These are phyloP conservation scores for Penicillium sp. DNA, from an alignment of 2,329 filamentous ascomycete species.

Conservation along the genomic window DNA sequence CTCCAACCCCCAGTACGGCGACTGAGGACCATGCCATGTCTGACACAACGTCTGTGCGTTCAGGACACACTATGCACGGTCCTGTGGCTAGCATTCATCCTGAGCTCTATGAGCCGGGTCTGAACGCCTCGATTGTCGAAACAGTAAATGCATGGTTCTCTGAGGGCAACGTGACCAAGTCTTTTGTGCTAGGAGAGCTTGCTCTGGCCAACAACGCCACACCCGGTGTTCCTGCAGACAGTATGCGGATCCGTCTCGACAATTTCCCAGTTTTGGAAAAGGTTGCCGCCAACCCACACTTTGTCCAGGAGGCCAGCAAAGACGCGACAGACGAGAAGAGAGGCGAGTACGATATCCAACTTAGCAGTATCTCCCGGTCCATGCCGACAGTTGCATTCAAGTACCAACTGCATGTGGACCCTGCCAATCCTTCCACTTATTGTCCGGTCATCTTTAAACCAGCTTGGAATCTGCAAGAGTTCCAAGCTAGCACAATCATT, in stretches of 20 bases:
- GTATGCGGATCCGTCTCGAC: constrained; percentile 73
- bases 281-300: constrained; percentile 89
- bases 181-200: constrained; percentile 80
- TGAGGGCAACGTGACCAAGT: constrained; percentile 65
- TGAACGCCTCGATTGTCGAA: constrained; percentile 88
- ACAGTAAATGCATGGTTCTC: constrained; percentile 84
- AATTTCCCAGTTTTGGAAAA: constrained; percentile 86
- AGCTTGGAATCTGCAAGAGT: constrained; percentile 77
- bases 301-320: constrained; percentile 63
- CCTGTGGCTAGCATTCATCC: constrained; percentile 72
- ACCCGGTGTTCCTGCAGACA: constrained; percentile 38
- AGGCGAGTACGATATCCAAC: constrained; percentile 76
- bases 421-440: constrained; percentile 54
- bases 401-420: constrained; percentile 77
- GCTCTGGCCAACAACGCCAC: constrained; percentile 72
- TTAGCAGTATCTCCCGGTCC: constrained; percentile 68
- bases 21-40: constrained; percentile 67
- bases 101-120: constrained; percentile 72
- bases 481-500: constrained; percentile 81
- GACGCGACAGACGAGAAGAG: constrained; percentile 55
- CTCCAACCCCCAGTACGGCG: constrained; percentile 51
- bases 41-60: constrained; percentile 88
- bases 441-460: constrained; percentile 72
- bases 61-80: constrained; percentile 72
- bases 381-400: constrained; percentile 74